Evolutionary conservation across 257 asterid species (phyloP), one percentile per base, ranked within the genome.

Genomic region (Solanum bulbocastanum): DNA sequence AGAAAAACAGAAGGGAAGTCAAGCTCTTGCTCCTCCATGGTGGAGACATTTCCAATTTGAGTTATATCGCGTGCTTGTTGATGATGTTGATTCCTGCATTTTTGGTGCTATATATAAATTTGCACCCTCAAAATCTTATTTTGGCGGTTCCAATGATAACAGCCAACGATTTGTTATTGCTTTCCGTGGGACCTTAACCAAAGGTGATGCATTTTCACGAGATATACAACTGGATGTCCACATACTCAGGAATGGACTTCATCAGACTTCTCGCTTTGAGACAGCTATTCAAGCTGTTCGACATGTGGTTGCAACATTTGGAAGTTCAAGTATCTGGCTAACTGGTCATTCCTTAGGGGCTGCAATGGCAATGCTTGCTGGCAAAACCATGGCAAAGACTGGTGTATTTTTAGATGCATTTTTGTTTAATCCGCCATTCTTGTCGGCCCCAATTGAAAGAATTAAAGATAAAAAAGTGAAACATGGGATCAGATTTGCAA

Each of bases 301-400:
- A 33, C 92, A 93, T 71, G 90, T 94, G 69, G 94, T 94, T 49
- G 94, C 98, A 1, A 91, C 96, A 8, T 91, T 88, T 12, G 98
- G 98, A 85, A 92, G 94, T 23, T 60, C 91, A 32, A 89, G 88
- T 44, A 73, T 97, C 37, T 97, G 99, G 99, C 71, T 97, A 78
- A 91, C 96, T 4, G 98, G 99, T 0, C 99, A 96, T 86, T 97
- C 99, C 46, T 95, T 97, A 0, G 99, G 99, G 14, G 93, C 99
- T 4, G 93, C 99, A 79, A 91, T 95, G 93, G 97, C 98, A 14
- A 42, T 97, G 94, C 96, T 94, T 7, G 96, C 94, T 2, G 99
- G 99, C 1, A 96, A 94, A 91, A 92, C 85, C 69, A 95, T 93
- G 96, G 98, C 95, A 2, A 94, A 94, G 88, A 91, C 86, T 0